Evolutionary conservation across 192 early-diverging fungal species (phyloP), one percentile per base, ranked within the genome.

Genomic region (Gamsiella multidivaricata): DNA sequence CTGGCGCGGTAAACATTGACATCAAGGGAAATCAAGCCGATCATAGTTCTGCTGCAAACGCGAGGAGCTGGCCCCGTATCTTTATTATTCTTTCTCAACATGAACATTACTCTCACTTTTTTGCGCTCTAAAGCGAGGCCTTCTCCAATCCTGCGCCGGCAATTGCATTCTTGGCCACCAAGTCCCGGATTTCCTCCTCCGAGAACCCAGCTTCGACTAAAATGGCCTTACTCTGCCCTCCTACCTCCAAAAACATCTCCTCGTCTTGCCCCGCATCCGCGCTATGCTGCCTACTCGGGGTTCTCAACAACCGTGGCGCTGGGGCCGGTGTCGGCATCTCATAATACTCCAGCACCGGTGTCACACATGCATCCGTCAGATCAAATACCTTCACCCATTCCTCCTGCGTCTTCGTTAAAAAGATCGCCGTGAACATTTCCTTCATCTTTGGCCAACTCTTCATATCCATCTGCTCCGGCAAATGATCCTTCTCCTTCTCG

Each of bases 381-480:
- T 85, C 70, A 81, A 90, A 91, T 22, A 92, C 74, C 23, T 62
- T 52, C 5, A 65, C 73, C 90, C 90, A 92, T 75, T 92, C 89
- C 0, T 63, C 81, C 43, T 85, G 88, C 1, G 89, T 91, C 72
- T 89, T 90, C 12, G 61, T 45, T n/a, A 47, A 42, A 58, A 92
- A 91, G 10, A 83, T 65, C 8, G 55, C 59, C 10, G 52, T 62
- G 54, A 91, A 89, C 33, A 69, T 39, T 14, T 54, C 34, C 46
- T 87, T 86, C 80, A 87, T 80, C n/a, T 53, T 65, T 2, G 82
- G 82, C 90, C 90, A 91, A n/a, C 64, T n/a, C 2, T 69, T 62
- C 3, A 39, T 70, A 62, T 91, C 86, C 26, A 75, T 69, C 69
- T 89, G 88, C 7, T 71, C 58, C 1, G 87, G 86, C 23, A 89